A percentile compares a stretch with the other conserved stretches of the same genome.
phyloP scores from a whole-genome alignment of 305 asterid genomes.

The Salvia sclarea region DNA sequence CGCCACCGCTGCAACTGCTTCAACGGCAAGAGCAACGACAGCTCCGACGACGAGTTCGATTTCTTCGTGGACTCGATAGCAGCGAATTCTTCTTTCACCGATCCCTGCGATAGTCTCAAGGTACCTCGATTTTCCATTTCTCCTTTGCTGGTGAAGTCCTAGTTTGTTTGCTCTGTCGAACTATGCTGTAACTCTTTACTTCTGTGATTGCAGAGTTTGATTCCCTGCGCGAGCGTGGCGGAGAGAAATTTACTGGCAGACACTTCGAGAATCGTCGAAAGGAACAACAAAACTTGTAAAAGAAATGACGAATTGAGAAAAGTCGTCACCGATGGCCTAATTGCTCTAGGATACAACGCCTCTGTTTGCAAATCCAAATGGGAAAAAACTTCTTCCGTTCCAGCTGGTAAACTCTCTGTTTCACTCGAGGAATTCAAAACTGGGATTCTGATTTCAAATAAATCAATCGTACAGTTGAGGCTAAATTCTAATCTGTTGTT shows the following conservation, averaged over 20 bases:
- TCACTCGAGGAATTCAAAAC: not conserved
- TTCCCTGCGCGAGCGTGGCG: slow-evolving; percentile 61
- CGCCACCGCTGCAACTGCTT: slow-evolving; percentile 93
- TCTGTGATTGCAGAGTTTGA: slow-evolving; percentile 55
- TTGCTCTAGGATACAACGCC: slow-evolving; percentile 66
- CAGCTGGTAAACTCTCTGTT: slow-evolving; percentile 64
- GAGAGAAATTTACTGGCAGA: slow-evolving; percentile 91
- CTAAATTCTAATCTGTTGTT: not conserved
- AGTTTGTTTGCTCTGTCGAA: not conserved
- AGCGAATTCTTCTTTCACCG: slow-evolving; percentile 55
- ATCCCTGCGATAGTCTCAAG: slow-evolving; percentile 71
- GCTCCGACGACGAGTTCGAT: slow-evolving; percentile 89
- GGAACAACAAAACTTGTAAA: slow-evolving; percentile 63
- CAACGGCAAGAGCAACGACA: slow-evolving; percentile 80
- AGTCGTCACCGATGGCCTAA: slow-evolving; percentile 63
- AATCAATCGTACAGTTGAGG: not conserved
- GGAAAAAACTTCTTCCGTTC: slow-evolving; percentile 77
- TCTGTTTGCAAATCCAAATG: slow-evolving; percentile 89
- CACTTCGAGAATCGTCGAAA: slow-evolving; percentile 70
- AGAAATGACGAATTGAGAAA: slow-evolving; percentile 65
- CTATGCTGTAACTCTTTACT: not conserved
- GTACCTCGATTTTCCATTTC: slow-evolving; percentile 34
- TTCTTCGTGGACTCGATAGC: slow-evolving; percentile 53
- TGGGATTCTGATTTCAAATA: not conserved
- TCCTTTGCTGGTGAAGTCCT: not conserved